Conservation (phyloP, 1,139 yeast species). For the Pichia sp. region DNA sequence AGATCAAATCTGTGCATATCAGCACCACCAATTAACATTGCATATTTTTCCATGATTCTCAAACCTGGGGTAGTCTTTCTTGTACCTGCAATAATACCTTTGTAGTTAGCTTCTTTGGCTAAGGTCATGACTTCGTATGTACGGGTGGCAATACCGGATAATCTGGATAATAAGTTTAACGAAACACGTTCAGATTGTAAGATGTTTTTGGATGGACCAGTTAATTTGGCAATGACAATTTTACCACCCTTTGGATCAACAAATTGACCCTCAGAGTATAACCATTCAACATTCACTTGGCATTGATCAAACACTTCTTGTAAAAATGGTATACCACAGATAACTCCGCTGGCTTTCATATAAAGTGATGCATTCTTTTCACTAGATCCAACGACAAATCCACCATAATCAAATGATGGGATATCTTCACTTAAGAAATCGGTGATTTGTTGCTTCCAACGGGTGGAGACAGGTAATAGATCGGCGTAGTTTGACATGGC, state of each 20-base stretch:
- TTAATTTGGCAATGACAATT: conserved; percentile 72
- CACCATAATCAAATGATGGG: conserved; percentile 94
- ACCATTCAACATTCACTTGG: conserved; percentile 70
- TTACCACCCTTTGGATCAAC: conserved; percentile 54
- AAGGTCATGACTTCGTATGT: conserved; percentile 55
- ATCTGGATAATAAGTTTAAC: conserved; percentile 74
- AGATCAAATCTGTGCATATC: conserved; percentile 92
- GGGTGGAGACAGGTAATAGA: conserved; percentile 69
- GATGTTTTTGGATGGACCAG: conserved; percentile 76
- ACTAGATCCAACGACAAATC: conserved; percentile 85
- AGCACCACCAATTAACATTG: conserved; percentile 94
- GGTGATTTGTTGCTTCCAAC: conserved; percentile 78
- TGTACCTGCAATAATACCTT: conserved; percentile 93
- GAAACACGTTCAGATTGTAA: conserved; percentile 86
- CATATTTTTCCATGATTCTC: conserved; percentile 82
- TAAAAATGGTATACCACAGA: conserved; percentile 92
- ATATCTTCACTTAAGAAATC: conserved; percentile 83
- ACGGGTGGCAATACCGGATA: conserved; percentile 89
- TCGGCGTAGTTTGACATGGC: conserved; percentile 32
- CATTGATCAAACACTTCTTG: conserved; percentile 82
- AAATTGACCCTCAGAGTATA: conserved; percentile 62
- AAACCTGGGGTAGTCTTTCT: conserved; percentile 98
- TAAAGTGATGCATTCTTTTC: conserved; percentile 70
- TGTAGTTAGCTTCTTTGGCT: conserved; percentile 72
- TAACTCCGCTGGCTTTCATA: conserved; percentile 77